Base-by-base conservation (phyloP, 306 rosid genomes). In the Fagus sylvatica region DNA sequence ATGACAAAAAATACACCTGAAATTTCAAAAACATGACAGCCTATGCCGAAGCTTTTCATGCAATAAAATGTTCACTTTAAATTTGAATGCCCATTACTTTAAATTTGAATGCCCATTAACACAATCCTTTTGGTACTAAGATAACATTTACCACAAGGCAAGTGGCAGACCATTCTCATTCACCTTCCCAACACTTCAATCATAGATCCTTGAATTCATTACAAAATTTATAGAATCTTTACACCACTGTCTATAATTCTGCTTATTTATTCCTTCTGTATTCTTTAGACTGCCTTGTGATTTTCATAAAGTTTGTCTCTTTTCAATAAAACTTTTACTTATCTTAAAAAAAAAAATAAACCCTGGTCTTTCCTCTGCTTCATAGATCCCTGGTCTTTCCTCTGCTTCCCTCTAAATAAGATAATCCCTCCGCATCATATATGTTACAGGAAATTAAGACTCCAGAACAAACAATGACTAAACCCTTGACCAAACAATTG, bases 21-120 rank as follows among this genome's bases (percentile, higher is more conserved):
- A 75, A 34, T 46, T 53, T 84, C 28, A 81, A 70, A 46, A 68
- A 74, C 48, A 54, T 10, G 55, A 57, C 22, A 48, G 57, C 43
- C 57, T 53, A 49, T 5, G 78, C 30, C 60, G 53, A 69, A 68
- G 54, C 54, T 62, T 75, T 75, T 72, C 69, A 67, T 55, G 55
- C 68, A 57, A 72, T 10, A 62, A 34, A 65, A 28, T 30, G 16
- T 10, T 71, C 55, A 32, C 72, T 36, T 60, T 32, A 57, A 53
- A 22, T 59, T 15, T 72, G 74, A 30, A 46, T 53, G 32, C 54
- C 73, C 16, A 43, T 7, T 46, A n/a, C 19, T 3, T 36, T 11
- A 62, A 32, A 32, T 10, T 15, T 54, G 53, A 54, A 65, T 19
- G 34, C 56, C 79, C 53, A 54, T 16, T 39, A 41, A 42, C 30